Conservation (phyloP, 345 rosid species). For the Xanthoceras sorbifolium region DNA sequence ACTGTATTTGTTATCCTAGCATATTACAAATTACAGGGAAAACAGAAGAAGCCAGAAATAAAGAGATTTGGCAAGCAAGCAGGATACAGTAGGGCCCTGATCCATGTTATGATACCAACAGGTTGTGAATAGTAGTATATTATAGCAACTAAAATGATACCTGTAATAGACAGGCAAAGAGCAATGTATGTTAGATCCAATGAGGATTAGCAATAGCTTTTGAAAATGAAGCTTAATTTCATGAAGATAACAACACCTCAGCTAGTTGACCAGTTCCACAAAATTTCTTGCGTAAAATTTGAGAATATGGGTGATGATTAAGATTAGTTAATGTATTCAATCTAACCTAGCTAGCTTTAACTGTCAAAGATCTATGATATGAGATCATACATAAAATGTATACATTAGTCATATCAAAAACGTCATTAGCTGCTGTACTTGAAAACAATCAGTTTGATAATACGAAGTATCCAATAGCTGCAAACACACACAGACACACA, state of each 20-base stretch:
- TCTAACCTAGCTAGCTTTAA: background rate
- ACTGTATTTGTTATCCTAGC: constrained; percentile 5
- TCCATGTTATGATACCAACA: constrained; percentile 48
- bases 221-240: background rate
- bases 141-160: constrained; percentile 65
- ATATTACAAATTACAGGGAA: background rate
- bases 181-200: constrained; percentile 23
- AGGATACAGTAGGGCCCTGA: constrained; percentile 74
- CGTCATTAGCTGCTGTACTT: background rate
- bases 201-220: constrained; percentile 11
- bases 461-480: background rate
- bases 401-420: background rate
- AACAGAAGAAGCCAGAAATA: background rate
- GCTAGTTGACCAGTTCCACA: background rate
- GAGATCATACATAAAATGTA: background rate
- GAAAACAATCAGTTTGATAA: background rate
- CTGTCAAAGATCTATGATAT: background rate
- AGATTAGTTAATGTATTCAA: background rate
- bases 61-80: constrained; percentile 14
- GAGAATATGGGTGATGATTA: background rate
- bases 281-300: background rate
- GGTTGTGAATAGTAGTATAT: constrained; percentile 75
- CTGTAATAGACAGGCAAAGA: constrained; percentile 40
- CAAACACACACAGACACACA: background rate
- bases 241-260: background rate